Conservation (phyloP, 805 yeast genomes). For the Torulaspora maleeae region DNA sequence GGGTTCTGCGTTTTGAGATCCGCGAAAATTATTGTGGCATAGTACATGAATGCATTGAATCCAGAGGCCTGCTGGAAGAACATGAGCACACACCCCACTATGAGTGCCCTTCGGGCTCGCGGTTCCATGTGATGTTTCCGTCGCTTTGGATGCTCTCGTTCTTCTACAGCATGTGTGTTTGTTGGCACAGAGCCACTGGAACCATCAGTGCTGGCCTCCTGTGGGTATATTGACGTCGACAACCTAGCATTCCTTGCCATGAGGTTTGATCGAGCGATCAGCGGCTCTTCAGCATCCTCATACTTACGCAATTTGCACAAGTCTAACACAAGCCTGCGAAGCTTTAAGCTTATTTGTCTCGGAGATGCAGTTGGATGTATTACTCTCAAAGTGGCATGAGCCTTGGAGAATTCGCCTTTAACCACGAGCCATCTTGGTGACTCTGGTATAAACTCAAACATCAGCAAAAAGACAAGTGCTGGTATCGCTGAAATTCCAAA, state of each 20-base stretch:
- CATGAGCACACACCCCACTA: constrained; percentile 49
- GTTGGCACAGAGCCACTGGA: background rate
- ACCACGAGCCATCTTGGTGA: constrained; percentile 45
- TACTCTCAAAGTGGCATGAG: constrained; percentile 43
- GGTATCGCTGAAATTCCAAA: constrained; percentile 41
- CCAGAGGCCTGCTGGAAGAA: constrained; percentile 59
- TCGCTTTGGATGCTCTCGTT: background rate
- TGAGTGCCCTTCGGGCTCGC: constrained; percentile 38
- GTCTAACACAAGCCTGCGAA: constrained; percentile 47
- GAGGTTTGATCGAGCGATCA: constrained; percentile 4
- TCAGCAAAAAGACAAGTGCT: constrained; percentile 38
- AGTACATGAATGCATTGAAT: constrained; percentile 59
- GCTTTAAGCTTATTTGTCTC: constrained; percentile 43
- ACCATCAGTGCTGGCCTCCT: background rate
- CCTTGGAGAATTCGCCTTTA: constrained; percentile 32
- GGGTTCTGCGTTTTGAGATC: constrained; percentile 50
- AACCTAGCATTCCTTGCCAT: background rate
- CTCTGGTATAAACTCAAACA: constrained; percentile 46
- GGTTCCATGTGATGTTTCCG: constrained; percentile 26
- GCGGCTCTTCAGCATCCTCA: constrained; percentile 26
- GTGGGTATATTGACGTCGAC: background rate
- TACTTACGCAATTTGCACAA: constrained; percentile 31
- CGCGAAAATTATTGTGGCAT: constrained; percentile 53
- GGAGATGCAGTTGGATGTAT: constrained; percentile 42
- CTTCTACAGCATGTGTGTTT: background rate